Base-by-base conservation (phyloP, 306 rosid genomes). In the Vicia faba region DNA sequence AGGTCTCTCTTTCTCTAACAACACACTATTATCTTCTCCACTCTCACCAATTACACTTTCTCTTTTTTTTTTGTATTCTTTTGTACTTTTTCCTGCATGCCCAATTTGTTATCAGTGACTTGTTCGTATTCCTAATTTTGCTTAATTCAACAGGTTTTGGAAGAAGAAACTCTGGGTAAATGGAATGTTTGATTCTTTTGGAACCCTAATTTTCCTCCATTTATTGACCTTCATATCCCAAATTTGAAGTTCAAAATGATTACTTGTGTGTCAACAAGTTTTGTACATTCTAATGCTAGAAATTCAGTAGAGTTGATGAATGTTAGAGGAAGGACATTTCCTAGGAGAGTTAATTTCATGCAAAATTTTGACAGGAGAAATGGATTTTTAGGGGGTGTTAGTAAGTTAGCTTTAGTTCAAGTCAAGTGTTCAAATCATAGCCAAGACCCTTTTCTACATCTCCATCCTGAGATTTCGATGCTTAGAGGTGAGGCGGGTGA, bases 401-500 rank as follows among this genome's bases (percentile, higher is more conserved):
- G 81, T 43, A 93, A 84, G 77, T 82, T 75, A 44, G 58, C 62
- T 50, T 70, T 76, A 50, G 60, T 78, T 71, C 87, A 78, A 10
- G 44, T 86, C 19, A 89, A 79, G 85, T 84, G 89, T 48, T 79
- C 86, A 1, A 28, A 86, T 76, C 84, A 72, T 20, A 85, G 78
- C 26, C 84, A 79, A 65, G 98, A 93, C 74, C 97, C 96, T 77
- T 93, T 93, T 78, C 80, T 88, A 56, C 77, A 89, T 74, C 82
- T 89, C 4, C 97, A 93, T 67, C 98, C 98, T 1, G 98, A 88
- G 78, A 81, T 93, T 25, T 93, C 96, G 4, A 70, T 89, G 97
- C 98, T 89, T 28, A 86, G 93, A 77, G 96, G 96, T 40, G 97
- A 89, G 72, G 88, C 86, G 14, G 96, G 96, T 35, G 97, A 89